Percentiles rank a stretch among this genome's conserved stretches.
phyloP scores from a whole-genome alignment of 495 filamentous ascomycete genomes.

The Trichoderma reesei region DNA sequence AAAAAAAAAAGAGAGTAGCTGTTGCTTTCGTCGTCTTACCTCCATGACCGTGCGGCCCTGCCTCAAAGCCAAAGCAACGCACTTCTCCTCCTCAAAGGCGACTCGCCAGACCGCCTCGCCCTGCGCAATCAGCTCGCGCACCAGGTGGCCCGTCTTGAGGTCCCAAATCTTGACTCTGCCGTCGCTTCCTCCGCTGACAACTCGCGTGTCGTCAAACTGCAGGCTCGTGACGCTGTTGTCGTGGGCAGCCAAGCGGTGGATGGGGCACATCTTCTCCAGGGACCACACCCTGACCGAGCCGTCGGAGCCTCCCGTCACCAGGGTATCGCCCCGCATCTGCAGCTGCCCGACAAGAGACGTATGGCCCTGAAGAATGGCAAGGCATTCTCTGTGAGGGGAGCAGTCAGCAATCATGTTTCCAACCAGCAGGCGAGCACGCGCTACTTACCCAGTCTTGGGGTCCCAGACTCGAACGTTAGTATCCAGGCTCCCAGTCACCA shows the following conservation, averaged over 20 bases:
- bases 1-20: slow-evolving; percentile 5
- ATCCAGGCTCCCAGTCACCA: slow-evolving; percentile 95
- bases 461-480: slow-evolving; percentile 98
- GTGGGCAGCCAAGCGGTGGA: slow-evolving; percentile 92
- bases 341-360: slow-evolving; percentile 96
- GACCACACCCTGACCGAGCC: slow-evolving; percentile 95
- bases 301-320: slow-evolving; percentile 94
- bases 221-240: slow-evolving; percentile 96
- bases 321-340: slow-evolving; percentile 85
- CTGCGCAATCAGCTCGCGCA: slow-evolving; percentile 80
- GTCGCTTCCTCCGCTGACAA: slow-evolving; percentile 92
- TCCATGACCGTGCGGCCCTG: slow-evolving; percentile 88
- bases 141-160: slow-evolving; percentile 76
- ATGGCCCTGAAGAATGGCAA: slow-evolving; percentile 92
- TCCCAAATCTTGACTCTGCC: slow-evolving; percentile 97
- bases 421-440: slow-evolving; percentile 8
- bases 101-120: slow-evolving; percentile 96
- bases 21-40: slow-evolving; percentile 43
- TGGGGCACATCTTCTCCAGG: slow-evolving; percentile 73
- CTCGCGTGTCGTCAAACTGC: slow-evolving; percentile 88
- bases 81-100: slow-evolving; percentile 96
- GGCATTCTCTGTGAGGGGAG: slow-evolving; percentile 49
- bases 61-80: slow-evolving; percentile 86
- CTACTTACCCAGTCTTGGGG: slow-evolving; percentile 68
- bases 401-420: neutral